These are phyloP conservation scores for Pseudopediastrum boryanum DNA, from an alignment of 139 green algal species.

Conservation along the genomic window DNA sequence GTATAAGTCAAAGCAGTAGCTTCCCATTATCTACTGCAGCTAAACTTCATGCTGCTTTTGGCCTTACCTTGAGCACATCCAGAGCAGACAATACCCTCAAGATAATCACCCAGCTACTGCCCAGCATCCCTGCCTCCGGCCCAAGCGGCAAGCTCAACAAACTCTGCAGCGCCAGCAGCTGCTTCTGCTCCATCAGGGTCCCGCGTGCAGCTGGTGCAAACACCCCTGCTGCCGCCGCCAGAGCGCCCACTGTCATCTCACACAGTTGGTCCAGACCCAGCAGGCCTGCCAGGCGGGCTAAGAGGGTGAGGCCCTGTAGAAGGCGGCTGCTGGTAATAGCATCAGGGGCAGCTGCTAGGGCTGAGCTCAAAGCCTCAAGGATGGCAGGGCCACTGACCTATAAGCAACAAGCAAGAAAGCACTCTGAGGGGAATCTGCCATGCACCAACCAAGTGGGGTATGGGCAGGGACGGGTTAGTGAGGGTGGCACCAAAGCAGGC, in stretches of 20 bases:
- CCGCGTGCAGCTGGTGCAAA: constrained; percentile 31
- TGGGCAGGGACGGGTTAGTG: too few species aligned
- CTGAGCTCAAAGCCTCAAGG: constrained; percentile 54
- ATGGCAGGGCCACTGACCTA: constrained; percentile 27
- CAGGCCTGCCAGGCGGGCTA: constrained; percentile 64
- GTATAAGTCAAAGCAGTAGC: too few species aligned
- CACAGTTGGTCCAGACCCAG: constrained; percentile 63
- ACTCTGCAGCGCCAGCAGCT: constrained; percentile 72
- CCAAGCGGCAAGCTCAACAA: constrained; percentile 64
- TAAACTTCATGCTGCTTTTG: background rate
- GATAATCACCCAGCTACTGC: constrained; percentile 76
- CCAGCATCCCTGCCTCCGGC: constrained; percentile 70
- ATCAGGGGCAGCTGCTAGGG: constrained; percentile 47
- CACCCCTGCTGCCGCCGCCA: constrained; percentile 47
- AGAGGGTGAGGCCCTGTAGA: constrained; percentile 52
- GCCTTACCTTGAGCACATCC: constrained; percentile 56
- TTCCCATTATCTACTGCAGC: too few species aligned
- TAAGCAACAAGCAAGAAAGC: background rate
- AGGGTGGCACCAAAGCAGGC: too few species aligned
- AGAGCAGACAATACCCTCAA: constrained; percentile 76
- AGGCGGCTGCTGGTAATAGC: constrained; percentile 38
- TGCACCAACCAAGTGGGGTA: too few species aligned
- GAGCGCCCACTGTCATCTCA: constrained; percentile 45
- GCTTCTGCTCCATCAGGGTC: constrained; percentile 44
- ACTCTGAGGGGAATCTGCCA: too few species aligned